Percentiles rank a stretch among this genome's conserved stretches.
phyloP scores from a whole-genome alignment of 495 filamentous ascomycete genomes.

The Penicillium cosmopolitanum region DNA sequence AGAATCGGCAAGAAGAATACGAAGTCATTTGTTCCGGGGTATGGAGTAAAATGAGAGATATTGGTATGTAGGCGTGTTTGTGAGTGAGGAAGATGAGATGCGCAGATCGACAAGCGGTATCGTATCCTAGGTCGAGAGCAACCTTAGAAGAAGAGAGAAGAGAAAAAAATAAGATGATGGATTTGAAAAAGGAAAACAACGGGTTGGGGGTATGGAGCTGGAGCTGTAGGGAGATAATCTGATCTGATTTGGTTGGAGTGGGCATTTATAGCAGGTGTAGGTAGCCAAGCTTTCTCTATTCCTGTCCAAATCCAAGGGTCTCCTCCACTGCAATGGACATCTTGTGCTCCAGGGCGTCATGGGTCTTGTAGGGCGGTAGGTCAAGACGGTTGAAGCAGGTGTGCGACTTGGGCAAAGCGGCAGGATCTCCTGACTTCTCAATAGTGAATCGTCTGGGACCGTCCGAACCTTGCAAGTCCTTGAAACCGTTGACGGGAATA shows the following conservation, averaged over 20 bases:
- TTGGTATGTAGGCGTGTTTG: background rate
- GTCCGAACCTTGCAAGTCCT: conserved; percentile 97
- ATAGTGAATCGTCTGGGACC: conserved; percentile 96
- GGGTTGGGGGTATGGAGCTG: background rate
- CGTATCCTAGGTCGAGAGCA: background rate
- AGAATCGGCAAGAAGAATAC: background rate
- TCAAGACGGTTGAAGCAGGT: conserved; percentile 99
- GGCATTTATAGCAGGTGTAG: too few species aligned
- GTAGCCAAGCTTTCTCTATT: conserved; percentile 54
- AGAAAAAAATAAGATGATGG: background rate
- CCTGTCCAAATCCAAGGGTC: conserved; percentile 98
- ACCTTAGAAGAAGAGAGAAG: background rate
- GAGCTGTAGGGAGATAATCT: background rate
- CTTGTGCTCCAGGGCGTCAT: conserved; percentile 84
- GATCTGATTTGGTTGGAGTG: too few species aligned
- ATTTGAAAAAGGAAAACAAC: too few species aligned
- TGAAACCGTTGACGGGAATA: conserved; percentile 99
- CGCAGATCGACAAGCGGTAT: background rate
- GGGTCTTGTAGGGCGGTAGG: conserved; percentile 87
- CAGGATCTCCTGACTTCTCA: conserved; percentile 91
- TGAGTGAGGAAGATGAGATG: background rate
- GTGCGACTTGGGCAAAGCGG: conserved; percentile 92
- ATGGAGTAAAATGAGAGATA: background rate
- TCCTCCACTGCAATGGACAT: conserved; percentile 97
- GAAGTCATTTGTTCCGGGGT: background rate